phyloP scores from a whole-genome alignment of 108 stramenopile species.

The Discostella pseudostelligera region DNA sequence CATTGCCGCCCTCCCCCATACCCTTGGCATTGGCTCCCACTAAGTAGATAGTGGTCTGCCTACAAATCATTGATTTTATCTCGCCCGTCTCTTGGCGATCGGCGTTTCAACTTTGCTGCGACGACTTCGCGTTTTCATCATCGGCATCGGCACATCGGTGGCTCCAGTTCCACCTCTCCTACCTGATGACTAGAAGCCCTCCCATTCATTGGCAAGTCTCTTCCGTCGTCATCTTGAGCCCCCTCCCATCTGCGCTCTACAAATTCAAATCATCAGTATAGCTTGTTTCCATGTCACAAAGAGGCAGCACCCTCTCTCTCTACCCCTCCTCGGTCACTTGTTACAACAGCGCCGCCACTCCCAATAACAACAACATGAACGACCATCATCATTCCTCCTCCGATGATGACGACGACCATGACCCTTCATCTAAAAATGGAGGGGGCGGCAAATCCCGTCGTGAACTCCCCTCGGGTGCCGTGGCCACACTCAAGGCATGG shows the following conservation, averaged over 20 bases:
- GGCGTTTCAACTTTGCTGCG: no score
- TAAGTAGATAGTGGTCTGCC: no score
- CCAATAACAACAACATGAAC: conserved; percentile 6
- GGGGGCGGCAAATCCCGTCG: conserved; percentile 73
- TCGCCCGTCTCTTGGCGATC: no score
- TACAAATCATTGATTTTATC: no score
- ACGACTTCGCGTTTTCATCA: no score
- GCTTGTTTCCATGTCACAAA: conserved; percentile 12
- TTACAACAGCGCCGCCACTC: not conserved
- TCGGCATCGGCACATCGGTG: no score
- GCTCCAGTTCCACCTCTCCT: no score
- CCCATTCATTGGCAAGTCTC: no score
- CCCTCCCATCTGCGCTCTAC: not conserved
- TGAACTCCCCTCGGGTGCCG: conserved; percentile 89
- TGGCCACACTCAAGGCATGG: conserved; percentile 89
- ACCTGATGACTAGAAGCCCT: no score
- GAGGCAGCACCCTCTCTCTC: conserved; percentile 22
- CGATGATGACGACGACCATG: conserved; percentile 10
- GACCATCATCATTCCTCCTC: conserved; percentile 15
- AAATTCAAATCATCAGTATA: conserved; percentile 2
- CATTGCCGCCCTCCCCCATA: not conserved
- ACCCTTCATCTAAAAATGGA: conserved; percentile 31
- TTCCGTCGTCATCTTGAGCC: no score
- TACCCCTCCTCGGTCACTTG: conserved; percentile 5
- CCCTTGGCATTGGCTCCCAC: no score